Evolutionary conservation across 164 flowering plant species (phyloP).

Genomic region (Akebia trifoliata): DNA sequence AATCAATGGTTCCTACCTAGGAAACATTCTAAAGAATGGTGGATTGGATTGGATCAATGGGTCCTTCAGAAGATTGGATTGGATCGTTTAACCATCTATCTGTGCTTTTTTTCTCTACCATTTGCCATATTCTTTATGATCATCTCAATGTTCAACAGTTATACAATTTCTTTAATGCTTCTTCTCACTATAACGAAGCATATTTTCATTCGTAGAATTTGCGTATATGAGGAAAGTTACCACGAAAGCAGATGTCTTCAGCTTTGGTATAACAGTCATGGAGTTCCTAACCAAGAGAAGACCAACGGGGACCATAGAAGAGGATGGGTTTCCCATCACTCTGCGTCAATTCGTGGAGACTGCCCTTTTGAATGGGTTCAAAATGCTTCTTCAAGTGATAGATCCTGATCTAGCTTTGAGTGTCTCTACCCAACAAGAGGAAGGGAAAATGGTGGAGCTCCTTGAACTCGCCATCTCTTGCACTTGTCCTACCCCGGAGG

Average conservation of each 20-base stretch:
- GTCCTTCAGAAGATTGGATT: no score
- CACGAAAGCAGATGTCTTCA: slow-evolving; percentile 78
- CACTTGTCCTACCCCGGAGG: slow-evolving; percentile 43
- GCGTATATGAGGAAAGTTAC: slow-evolving; percentile 75
- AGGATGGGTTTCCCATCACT: slow-evolving; percentile 43
- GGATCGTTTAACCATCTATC: no score
- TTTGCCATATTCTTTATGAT: no score
- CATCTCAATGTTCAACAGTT: no score
- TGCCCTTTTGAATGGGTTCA: slow-evolving; percentile 33
- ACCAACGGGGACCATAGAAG: slow-evolving; percentile 59
- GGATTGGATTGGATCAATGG: no score
- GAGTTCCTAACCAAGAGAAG: slow-evolving; percentile 61
- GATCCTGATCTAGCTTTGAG: slow-evolving; percentile 42
- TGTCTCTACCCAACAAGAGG: slow-evolving; percentile 17
- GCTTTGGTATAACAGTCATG: slow-evolving; percentile 73
- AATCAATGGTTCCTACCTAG: no score
- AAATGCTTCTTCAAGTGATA: slow-evolving; percentile 30
- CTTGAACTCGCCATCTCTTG: slow-evolving; percentile 56
- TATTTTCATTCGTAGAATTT: slow-evolving; percentile 41
- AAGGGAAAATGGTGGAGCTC: slow-evolving; percentile 31
- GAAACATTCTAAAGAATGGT: no score
- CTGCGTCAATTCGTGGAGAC: slow-evolving; percentile 51
- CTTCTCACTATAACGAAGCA: not conserved
- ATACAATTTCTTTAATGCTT: not conserved
- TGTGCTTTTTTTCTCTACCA: no score